Percentiles rank a stretch among this genome's conserved stretches.
These are phyloP conservation scores for Aureobasidium mangrovei DNA, from an alignment of 2,329 filamentous ascomycete species.

Conservation along the genomic window DNA sequence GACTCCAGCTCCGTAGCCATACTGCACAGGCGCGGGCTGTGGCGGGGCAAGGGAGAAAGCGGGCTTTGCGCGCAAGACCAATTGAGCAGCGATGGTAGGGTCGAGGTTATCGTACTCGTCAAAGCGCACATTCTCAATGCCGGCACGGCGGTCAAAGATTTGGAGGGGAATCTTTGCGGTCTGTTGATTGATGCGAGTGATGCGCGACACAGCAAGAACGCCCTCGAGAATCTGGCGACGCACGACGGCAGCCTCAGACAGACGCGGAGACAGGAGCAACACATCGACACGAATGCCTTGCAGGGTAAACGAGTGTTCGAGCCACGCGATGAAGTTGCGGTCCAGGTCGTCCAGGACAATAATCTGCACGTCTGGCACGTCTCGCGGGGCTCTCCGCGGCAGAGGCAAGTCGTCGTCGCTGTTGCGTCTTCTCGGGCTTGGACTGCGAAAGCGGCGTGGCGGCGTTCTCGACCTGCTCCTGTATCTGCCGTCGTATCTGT, in stretches of 20 bases:
- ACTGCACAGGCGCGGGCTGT: conserved; percentile 27
- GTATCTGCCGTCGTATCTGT: conserved; percentile 27
- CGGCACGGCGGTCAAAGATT: conserved; percentile 72
- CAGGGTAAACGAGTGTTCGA: conserved; percentile 65
- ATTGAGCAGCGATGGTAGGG: conserved; percentile 66
- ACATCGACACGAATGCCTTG: conserved; percentile 68
- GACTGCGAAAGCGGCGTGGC: conserved; percentile 23
- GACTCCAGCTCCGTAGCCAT: conserved; percentile 24
- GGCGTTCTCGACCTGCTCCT: conserved; percentile 30
- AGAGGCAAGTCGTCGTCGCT: conserved; percentile 59
- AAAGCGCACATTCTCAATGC: conserved; percentile 67
- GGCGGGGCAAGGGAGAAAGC: conserved; percentile 26
- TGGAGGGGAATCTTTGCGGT: conserved; percentile 70
- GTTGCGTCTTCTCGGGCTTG: conserved; percentile 53
- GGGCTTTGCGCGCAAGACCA: conserved; percentile 64
- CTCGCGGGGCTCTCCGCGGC: conserved; percentile 60
- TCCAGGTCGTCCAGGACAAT: conserved; percentile 71
- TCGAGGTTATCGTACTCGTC: conserved; percentile 83
- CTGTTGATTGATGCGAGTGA: conserved; percentile 59
- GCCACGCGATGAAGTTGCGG: conserved; percentile 72
- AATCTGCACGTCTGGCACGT: conserved; percentile 85
- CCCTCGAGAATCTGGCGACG: conserved; percentile 81
- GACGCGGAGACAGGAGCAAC: conserved; percentile 67
- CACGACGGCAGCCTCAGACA: conserved; percentile 70
- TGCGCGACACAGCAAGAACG: conserved; percentile 72